Evolutionary conservation across 2,329 filamentous ascomycete species (phyloP).

Genomic region (Penicillium freii): DNA sequence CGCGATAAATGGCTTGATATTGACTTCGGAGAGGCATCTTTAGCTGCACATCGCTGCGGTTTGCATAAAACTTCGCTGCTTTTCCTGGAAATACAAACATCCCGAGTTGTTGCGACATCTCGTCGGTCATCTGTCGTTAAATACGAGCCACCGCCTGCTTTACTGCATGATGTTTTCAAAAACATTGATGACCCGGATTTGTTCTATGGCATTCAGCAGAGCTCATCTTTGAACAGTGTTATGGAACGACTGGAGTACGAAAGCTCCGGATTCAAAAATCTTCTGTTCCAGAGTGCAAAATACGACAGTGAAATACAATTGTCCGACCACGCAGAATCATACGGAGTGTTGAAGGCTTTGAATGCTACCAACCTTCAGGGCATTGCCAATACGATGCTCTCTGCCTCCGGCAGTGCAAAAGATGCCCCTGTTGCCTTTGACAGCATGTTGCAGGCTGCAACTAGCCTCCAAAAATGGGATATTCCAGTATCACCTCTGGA

Average conservation of each 20-base stretch:
- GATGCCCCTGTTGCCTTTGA: slow-evolving; percentile 55
- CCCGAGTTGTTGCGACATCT: slow-evolving; percentile 57
- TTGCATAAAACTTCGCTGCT: slow-evolving; percentile 86
- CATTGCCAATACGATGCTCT: slow-evolving; percentile 75
- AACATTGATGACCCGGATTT: slow-evolving; percentile 94
- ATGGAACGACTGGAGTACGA: slow-evolving; percentile 85
- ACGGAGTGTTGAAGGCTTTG: slow-evolving; percentile 72
- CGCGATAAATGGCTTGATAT: slow-evolving; percentile 82
- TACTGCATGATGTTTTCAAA: slow-evolving; percentile 80
- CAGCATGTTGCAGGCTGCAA: slow-evolving; percentile 73
- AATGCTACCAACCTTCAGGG: slow-evolving; percentile 80
- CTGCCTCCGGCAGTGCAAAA: slow-evolving; percentile 57
- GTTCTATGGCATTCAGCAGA: slow-evolving; percentile 86
- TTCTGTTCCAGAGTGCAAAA: slow-evolving; percentile 86
- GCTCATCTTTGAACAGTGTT: slow-evolving; percentile 72
- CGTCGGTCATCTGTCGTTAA: slow-evolving; percentile 64
- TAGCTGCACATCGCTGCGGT: slow-evolving; percentile 71
- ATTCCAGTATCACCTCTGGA: slow-evolving; percentile 68
- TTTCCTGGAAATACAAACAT: slow-evolving; percentile 71
- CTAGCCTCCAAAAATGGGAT: slow-evolving; percentile 88
- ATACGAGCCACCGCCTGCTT: slow-evolving; percentile 58
- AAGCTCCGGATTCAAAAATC: slow-evolving; percentile 77
- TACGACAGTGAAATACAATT: slow-evolving; percentile 78
- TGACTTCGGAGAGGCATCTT: slow-evolving; percentile 67
- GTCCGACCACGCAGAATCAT: slow-evolving; percentile 58